Conservation (phyloP, 441 rosid genomes). For the Syzygium syzygioides region DNA sequence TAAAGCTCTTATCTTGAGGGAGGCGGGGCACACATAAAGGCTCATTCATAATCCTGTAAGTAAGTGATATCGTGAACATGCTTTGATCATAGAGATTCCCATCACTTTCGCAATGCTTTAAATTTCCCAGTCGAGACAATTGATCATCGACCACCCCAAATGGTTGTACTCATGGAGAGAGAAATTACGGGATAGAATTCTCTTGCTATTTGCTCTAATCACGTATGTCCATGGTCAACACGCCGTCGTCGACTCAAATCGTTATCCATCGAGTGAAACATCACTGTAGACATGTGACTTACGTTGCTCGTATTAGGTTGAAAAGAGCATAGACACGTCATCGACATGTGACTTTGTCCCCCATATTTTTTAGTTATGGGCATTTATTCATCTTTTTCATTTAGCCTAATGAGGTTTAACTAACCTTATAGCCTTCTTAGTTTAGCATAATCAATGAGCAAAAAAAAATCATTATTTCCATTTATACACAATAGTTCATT, state of each 20-base stretch:
- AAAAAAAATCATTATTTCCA: neutral
- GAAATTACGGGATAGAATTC: neutral
- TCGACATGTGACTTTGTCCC: neutral
- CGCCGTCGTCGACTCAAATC: neutral
- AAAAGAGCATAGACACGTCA: neutral
- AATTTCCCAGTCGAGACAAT: neutral
- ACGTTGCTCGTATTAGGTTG: neutral
- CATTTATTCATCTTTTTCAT: neutral
- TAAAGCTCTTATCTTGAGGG: neutral
- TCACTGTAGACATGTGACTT: neutral
- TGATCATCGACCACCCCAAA: neutral
- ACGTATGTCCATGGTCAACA: neutral
- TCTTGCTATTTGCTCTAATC: neutral
- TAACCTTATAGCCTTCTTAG: neutral
- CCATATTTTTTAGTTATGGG: neutral
- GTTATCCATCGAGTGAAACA: neutral
- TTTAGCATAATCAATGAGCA: neutral
- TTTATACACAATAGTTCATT: too few relatives aligned
- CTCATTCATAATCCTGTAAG: neutral
- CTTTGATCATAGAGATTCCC: neutral
- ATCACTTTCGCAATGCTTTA: neutral
- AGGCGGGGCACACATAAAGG: too few relatives aligned
- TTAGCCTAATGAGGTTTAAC: neutral
- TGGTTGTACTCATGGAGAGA: neutral
- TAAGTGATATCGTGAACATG: neutral